Base-by-base conservation (phyloP, 768 basidiomycete species). In the Cystofilobasidium capitatum region DNA sequence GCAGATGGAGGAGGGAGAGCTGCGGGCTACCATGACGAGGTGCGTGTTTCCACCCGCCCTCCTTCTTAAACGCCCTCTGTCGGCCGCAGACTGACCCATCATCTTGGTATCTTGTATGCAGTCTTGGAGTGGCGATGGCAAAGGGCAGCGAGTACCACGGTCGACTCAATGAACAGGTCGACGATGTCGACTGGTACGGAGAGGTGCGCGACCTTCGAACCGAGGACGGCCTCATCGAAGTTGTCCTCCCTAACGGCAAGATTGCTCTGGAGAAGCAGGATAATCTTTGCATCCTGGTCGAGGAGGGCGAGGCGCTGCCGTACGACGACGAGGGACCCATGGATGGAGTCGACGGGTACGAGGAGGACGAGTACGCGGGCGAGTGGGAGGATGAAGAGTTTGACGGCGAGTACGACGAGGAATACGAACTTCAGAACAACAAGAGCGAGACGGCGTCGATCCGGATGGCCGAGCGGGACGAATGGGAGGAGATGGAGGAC, bases 251-350 rank as follows among this genome's bases (percentile, higher is more conserved):
- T 17, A 83, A 85, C 71, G 80, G 79, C 58, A 75, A 77, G 16
- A 75, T 78, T 1, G 76, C 76, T 24, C 75, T 79, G 14, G 84
- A 88, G 64, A 83, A 86, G 3, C 74, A 92, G 61, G 81, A 85
- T 64, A 82, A 86, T 29, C 75, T 93, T 58, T 89, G 87, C 13
- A 82, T 85, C 70, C 77, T 96, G 44, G 86, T 88, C 70, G 91
- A 91, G 76, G 87, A 86, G 29, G 80, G 88, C 44, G 89, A 91
- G 9, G 84, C 84, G 62, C 75, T 82, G 33, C 86, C 85, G 83
- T 81, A 80, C 49, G 83, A 81, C 40, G 73, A 60, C 16, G 66
- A 60, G 69, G 59, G 60, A 17, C 47, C 55, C 5, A 64, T 73
- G 35, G 73, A 73, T 24, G 73, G 66, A 16, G 47, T 47, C 51